A percentile compares a stretch with the other conserved stretches of the same genome.
These are phyloP conservation scores for Chrysoporthe austroafricana DNA, from an alignment of 2,329 filamentous ascomycete genomes.

Conservation along the genomic window DNA sequence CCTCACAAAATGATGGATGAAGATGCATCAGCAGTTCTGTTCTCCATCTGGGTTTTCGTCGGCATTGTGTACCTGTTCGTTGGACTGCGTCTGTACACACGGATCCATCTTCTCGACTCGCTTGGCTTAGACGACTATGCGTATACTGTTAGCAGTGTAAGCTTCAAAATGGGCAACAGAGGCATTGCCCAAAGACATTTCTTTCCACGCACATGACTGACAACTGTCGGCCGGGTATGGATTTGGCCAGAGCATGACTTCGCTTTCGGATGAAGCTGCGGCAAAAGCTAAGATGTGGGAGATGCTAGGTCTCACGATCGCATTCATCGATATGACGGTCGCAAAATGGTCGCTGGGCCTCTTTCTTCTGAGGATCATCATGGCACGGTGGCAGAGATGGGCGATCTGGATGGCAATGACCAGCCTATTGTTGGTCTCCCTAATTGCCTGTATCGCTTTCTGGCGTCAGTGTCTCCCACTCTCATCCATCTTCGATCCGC, in stretches of 20 bases:
- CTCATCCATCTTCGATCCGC: neutral
- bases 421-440: neutral
- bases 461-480: constrained; percentile 13
- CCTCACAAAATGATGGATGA: neutral
- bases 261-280: neutral
- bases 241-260: constrained; percentile 15
- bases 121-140: neutral
- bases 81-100: neutral
- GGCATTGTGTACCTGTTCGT: neutral
- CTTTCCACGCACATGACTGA: neutral
- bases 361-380: constrained; percentile 31
- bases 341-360: constrained; percentile 28
- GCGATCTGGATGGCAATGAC: constrained; percentile 13
- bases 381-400: constrained; percentile 8
- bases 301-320: constrained; percentile 23
- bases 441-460: constrained; percentile 9
- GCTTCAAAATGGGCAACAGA: neutral
- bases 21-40: neutral
- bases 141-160: neutral
- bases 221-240: constrained; percentile 25
- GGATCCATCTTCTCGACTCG: neutral
- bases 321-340: constrained; percentile 26
- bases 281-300: constrained; percentile 25
- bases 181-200: neutral
- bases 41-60: neutral